phyloP scores from a whole-genome alignment of 495 filamentous ascomycete genomes.

The Aspergillus sparsus region DNA sequence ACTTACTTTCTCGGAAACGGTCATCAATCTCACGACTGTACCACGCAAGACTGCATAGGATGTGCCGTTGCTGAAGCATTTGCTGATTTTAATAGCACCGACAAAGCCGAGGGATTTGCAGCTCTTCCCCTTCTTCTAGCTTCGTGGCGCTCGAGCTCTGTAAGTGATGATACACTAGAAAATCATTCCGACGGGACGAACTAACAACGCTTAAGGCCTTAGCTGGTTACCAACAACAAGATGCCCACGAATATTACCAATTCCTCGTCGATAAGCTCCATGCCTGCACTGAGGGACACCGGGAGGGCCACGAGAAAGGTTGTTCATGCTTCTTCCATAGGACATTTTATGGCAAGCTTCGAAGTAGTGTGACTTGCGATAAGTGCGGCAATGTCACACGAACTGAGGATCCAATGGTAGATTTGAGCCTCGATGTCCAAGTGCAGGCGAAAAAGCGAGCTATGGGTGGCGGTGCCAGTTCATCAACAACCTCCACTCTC shows the following conservation, averaged over 20 bases:
- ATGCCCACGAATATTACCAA: constrained; percentile 94
- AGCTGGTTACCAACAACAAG: constrained; percentile 89
- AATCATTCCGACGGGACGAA: neutral
- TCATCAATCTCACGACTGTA: constrained; percentile 71
- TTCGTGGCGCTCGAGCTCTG: constrained; percentile 71
- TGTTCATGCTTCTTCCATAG: constrained; percentile 89
- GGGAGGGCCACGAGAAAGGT: constrained; percentile 56
- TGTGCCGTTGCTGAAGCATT: constrained; percentile 92
- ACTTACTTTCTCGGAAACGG: constrained; percentile 87
- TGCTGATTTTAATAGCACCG: constrained; percentile 79
- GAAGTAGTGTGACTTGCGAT: constrained; percentile 83
- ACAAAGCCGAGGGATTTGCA: constrained; percentile 80
- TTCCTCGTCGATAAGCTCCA: constrained; percentile 88
- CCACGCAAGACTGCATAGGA: constrained; percentile 68
- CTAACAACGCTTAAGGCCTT: constrained; percentile 58
- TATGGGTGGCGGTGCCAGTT: constrained; percentile 38
- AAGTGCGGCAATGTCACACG: constrained; percentile 76
- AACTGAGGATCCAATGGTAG: constrained; percentile 80
- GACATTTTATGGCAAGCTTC: constrained; percentile 83
- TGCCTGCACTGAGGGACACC: constrained; percentile 39
- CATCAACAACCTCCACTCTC: constrained; percentile 57
- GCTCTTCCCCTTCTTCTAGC: constrained; percentile 77
- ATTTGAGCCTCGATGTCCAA: constrained; percentile 80
- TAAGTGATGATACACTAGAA: constrained; percentile 26
- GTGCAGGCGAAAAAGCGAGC: constrained; percentile 53